A percentile compares a stretch with the other conserved stretches of the same genome.
These are phyloP conservation scores for Fonsecaea pugnacius DNA, from an alignment of 2,329 filamentous ascomycete species.

Conservation along the genomic window DNA sequence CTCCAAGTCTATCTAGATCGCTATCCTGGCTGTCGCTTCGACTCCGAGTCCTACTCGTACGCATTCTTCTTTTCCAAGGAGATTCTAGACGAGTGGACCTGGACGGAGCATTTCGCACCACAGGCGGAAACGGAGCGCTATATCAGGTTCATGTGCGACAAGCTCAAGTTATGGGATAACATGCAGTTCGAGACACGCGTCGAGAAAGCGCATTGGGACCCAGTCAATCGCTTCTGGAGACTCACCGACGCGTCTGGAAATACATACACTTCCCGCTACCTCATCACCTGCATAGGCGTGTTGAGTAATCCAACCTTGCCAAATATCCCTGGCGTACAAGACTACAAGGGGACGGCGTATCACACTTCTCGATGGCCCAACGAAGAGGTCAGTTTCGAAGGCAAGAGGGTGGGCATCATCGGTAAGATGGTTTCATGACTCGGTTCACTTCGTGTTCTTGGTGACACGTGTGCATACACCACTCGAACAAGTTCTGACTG, in stretches of 20 bases:
- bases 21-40: constrained; percentile 61
- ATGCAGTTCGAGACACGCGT: constrained; percentile 40
- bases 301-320: constrained; percentile 35
- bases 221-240: constrained; percentile 24
- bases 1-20: constrained; percentile 41
- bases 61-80: constrained; percentile 55
- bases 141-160: constrained; percentile 47
- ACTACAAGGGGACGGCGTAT: constrained; percentile 36
- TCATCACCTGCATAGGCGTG: constrained; percentile 28
- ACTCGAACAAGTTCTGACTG: too few species aligned
- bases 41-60: constrained; percentile 59
- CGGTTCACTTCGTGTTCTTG: too few species aligned
- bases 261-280: constrained; percentile 24
- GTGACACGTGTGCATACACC: too few species aligned
- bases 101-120: constrained; percentile 48
- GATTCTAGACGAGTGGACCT: constrained; percentile 48
- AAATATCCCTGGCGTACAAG: constrained; percentile 36
- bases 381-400: constrained; percentile 26
- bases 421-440: constrained; percentile 36
- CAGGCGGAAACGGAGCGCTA: constrained; percentile 48
- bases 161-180: constrained; percentile 46
- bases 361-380: constrained; percentile 40
- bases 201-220: constrained; percentile 21
- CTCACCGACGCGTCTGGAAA: constrained; percentile 20
- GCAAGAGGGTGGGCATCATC: constrained; percentile 50